Base-by-base conservation (phyloP, 139 green algal species). In the Gonium pectorale region DNA sequence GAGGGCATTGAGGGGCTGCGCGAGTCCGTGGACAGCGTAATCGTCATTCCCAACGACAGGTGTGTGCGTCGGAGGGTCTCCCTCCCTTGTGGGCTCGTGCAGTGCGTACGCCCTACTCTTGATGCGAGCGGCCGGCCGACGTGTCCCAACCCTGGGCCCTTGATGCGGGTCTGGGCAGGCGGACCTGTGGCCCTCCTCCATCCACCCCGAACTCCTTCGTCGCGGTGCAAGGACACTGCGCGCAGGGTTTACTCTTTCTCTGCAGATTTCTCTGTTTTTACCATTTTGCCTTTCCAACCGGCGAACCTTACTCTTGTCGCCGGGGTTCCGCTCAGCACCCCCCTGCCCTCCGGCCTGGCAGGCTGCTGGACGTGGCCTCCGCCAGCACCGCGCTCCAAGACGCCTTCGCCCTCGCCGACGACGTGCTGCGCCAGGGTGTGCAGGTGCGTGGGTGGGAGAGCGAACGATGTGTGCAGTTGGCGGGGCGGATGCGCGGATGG, bases 331-430 rank as follows among this genome's bases (percentile, higher is more conserved):
- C 37, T 38, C 35, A 46, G n/a, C n/a, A 13, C 49, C 49, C 49
- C 49, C 49, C 17, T 46, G 64, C 56, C 19, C 19, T 64, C 21
- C 56, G 19, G 56, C 19, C 31, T 77, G 2, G 13, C 37, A 88
- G 90, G 73, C 87, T 98, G 87, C 93, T 99, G 80, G 95, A 98
- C 71, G 95, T 98, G 37, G 95, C 97, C 29, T 87, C 86, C 22
- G 91, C 95, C 62, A 82, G 69, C 83, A 98, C 96, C 1, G 93
- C 95, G 19, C 89, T 99, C 40, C 94, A 98, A 80, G 96, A 99
- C 67, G 97, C 97, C 6, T 99, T 99, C 89, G 87, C 95, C 35
- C 88, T 99, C 41, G 97, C 97, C 3, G 97, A 99, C 83, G 97
- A 99, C 84, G 97, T 99, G 78, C 91, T 99, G 74, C 86, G 96